These are phyloP conservation scores for Trametes elegans DNA, from an alignment of 768 basidiomycete species.

Conservation along the genomic window DNA sequence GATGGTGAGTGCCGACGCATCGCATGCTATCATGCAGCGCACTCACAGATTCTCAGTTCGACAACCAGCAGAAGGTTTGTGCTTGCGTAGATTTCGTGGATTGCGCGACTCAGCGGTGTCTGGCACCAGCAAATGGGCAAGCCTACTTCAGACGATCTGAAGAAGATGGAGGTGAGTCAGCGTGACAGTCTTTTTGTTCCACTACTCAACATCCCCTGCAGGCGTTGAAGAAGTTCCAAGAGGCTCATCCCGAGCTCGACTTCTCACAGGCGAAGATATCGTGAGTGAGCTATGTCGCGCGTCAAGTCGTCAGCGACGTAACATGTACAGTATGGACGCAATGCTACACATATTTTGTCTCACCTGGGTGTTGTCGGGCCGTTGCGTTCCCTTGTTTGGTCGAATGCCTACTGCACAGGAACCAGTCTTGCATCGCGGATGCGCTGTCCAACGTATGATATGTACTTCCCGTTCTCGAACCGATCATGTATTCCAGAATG, in stretches of 20 bases:
- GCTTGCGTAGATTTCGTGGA: background rate
- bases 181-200: constrained; percentile 2
- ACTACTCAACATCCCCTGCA: constrained; percentile 28
- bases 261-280: constrained; percentile 91
- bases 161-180: constrained; percentile 77
- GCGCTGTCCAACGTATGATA: too few species aligned
- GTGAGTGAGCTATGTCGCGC: constrained; percentile 33
- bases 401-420: too few species aligned
- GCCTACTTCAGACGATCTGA: constrained; percentile 91
- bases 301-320: background rate
- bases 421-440: too few species aligned
- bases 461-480: constrained; percentile 20
- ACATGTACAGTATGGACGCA: background rate
- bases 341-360: background rate
- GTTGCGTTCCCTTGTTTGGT: too few species aligned
- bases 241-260: constrained; percentile 89
- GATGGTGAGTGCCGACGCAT: constrained; percentile 73
- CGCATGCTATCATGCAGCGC: constrained; percentile 6
- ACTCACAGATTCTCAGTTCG: constrained; percentile 46
- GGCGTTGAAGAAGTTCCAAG: constrained; percentile 88
- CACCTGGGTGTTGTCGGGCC: background rate
- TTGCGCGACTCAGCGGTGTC: constrained; percentile 7
- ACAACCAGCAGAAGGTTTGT: constrained; percentile 71
- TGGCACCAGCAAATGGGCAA: constrained; percentile 82
- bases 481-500: constrained; percentile 18